Evolutionary conservation across 2,329 filamentous ascomycete species (phyloP).

Genomic region (Fusarium clavum): DNA sequence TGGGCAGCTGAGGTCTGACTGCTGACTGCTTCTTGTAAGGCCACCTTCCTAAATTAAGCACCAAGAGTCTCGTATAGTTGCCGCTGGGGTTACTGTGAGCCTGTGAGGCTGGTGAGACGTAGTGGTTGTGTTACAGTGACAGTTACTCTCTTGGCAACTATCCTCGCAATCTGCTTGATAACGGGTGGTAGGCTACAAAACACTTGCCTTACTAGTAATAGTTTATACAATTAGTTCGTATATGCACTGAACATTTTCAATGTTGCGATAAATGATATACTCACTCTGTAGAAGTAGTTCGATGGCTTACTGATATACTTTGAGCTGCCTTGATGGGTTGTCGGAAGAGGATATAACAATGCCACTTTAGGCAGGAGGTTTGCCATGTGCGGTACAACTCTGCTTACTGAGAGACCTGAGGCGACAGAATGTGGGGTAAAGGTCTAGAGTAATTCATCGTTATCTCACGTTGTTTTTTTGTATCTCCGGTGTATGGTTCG

Average conservation of each 20-base stretch:
- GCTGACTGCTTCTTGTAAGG: neutral
- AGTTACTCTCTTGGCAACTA: neutral
- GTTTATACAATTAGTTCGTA: neutral
- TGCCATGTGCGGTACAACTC: neutral
- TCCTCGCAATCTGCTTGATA: neutral
- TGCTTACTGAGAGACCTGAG: neutral
- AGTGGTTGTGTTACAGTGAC: neutral
- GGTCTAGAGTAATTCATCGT: neutral
- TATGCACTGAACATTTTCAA: neutral
- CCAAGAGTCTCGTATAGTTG: neutral
- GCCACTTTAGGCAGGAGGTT: neutral
- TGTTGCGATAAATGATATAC: neutral
- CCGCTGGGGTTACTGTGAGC: neutral
- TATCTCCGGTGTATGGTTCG: neutral
- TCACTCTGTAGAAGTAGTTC: neutral
- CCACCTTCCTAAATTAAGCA: constrained; percentile 1
- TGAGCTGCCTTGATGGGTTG: neutral
- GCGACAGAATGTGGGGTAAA: neutral
- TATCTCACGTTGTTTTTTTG: neutral
- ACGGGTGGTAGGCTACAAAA: neutral
- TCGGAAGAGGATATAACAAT: neutral
- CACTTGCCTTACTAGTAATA: neutral
- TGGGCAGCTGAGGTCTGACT: neutral
- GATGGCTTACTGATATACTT: neutral
- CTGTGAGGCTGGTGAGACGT: neutral